Percentiles rank a stretch among this genome's conserved stretches.
phyloP scores from a whole-genome alignment of 805 yeast genomes.

The Sugiyamaella marilandica region DNA sequence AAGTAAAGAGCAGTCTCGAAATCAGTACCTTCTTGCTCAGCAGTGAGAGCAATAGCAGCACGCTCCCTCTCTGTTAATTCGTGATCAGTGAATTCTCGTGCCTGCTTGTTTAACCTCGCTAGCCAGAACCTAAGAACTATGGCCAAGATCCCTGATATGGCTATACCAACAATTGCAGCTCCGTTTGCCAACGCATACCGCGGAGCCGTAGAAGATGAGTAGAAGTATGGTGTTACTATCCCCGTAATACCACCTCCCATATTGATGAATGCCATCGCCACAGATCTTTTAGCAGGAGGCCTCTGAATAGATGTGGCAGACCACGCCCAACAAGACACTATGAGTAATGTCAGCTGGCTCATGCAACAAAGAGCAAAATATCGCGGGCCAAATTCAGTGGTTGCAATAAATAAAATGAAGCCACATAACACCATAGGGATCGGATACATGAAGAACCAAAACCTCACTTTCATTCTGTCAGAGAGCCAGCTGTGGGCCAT shows the following conservation, averaged over 20 bases:
- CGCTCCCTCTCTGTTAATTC: constrained; percentile 8
- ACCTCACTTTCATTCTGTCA: constrained; percentile 52
- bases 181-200: constrained; percentile 9
- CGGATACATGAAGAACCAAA: constrained; percentile 11
- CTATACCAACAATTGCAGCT: constrained; percentile 10
- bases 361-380: constrained; percentile 51
- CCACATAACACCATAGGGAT: constrained; percentile 22
- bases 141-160: constrained; percentile 6
- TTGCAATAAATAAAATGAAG: constrained; percentile 13
- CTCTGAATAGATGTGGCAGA: constrained; percentile 51
- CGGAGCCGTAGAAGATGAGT: background rate
- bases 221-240: constrained; percentile 25
- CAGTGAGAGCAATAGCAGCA: constrained; percentile 4
- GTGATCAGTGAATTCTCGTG: background rate
- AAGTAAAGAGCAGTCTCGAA: constrained; percentile 6
- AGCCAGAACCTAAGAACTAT: constrained; percentile 9
- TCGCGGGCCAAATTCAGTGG: constrained; percentile 50
- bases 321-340: constrained; percentile 41
- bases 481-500: constrained; percentile 41
- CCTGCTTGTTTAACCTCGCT: constrained; percentile 5
- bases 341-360: constrained; percentile 50
- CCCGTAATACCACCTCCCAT: constrained; percentile 41
- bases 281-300: constrained; percentile 55
- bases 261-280: constrained; percentile 51
- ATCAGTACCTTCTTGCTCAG: constrained; percentile 13